These are phyloP conservation scores for Miscanthus lutarioriparius DNA, from an alignment of 176 grass and related monocot species.

Conservation along the genomic window DNA sequence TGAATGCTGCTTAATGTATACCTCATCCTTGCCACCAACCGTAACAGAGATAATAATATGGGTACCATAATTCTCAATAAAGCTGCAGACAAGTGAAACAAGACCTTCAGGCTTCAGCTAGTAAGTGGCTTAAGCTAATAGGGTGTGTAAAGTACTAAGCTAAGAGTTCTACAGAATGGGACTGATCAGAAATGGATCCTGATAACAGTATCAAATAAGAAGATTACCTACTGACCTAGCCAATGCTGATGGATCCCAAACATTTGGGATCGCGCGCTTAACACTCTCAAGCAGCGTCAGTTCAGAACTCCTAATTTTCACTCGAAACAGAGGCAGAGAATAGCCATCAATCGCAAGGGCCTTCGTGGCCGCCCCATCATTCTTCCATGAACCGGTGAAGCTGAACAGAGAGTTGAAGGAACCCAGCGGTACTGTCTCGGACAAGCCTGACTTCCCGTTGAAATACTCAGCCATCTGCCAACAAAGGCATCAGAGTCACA, in stretches of 20 bases:
- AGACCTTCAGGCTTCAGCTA: conserved; percentile 19
- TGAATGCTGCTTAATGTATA: conserved; percentile 96
- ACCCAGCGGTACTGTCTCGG: conserved; percentile 75
- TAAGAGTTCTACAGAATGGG: conserved; percentile 12
- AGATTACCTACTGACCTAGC: conserved; percentile 99
- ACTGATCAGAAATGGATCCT: conserved; percentile 48
- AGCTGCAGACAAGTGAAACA: conserved; percentile 59
- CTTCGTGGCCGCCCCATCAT: conserved; percentile 71
- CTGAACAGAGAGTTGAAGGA: conserved; percentile 93
- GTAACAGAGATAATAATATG: conserved; percentile 93
- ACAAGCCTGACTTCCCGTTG: conserved; percentile 76
- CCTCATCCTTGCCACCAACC: conserved; percentile 98
- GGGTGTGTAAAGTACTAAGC: conserved; percentile 10
- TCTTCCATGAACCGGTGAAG: conserved; percentile 89
- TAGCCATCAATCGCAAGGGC: conserved; percentile 82
- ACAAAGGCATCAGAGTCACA: conserved; percentile 31
- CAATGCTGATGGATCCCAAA: conserved; percentile 88
- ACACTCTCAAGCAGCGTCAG: conserved; percentile 57
- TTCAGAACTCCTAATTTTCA: conserved; percentile 52
- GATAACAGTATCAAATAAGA: conserved; percentile 66
- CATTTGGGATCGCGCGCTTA: conserved; percentile 65
- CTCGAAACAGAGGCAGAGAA: conserved; percentile 62
- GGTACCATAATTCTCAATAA: conserved; percentile 94
- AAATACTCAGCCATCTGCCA: conserved; percentile 93
- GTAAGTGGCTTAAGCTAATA: conserved; percentile 8